Percentiles rank a stretch among this genome's conserved stretches.
These are phyloP conservation scores for Ceratocystis variospora DNA, from an alignment of 2,329 filamentous ascomycete genomes.

Conservation along the genomic window DNA sequence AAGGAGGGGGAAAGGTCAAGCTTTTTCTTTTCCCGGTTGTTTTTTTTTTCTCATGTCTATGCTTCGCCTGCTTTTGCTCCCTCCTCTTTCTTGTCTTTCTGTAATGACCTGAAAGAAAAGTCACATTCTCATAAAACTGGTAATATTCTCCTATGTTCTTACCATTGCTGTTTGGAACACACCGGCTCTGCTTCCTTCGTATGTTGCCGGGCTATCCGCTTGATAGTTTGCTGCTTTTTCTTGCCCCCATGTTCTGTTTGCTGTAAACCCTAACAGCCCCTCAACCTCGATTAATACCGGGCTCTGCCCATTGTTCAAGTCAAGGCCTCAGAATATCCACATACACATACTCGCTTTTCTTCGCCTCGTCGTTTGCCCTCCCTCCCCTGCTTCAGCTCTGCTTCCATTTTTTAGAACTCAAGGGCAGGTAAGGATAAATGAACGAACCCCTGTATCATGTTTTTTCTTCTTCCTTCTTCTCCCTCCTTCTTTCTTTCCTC, in stretches of 20 bases:
- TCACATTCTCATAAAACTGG: too few species aligned
- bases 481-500: not conserved
- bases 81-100: not conserved
- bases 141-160: not conserved
- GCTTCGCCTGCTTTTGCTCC: not conserved
- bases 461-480: not conserved
- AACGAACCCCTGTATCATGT: not conserved
- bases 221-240: not conserved
- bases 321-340: not conserved
- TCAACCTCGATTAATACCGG: not conserved
- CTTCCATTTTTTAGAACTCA: not conserved
- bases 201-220: not conserved
- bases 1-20: not conserved
- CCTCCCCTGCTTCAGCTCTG: not conserved
- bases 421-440: not conserved
- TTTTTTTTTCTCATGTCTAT: not conserved
- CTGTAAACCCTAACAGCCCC: too few species aligned
- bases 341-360: not conserved
- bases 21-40: not conserved
- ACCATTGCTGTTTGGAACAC: not conserved
- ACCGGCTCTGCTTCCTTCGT: not conserved
- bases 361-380: not conserved
- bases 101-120: too few species aligned
- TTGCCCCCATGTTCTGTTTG: not conserved
- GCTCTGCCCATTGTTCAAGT: not conserved